phyloP scores from a whole-genome alignment of 306 rosid genomes.

The Ziziphus jujuba region DNA sequence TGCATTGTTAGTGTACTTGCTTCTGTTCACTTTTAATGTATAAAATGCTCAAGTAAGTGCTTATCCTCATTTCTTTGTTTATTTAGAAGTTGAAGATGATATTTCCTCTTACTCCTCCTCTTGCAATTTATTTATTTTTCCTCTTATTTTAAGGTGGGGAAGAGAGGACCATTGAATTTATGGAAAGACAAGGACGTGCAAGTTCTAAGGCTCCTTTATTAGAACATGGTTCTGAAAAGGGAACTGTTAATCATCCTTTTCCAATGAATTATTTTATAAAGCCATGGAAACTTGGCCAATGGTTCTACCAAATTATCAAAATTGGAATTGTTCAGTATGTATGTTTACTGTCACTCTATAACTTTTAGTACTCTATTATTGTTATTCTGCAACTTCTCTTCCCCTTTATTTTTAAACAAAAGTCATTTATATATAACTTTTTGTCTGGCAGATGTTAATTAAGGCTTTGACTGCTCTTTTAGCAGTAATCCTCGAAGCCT shows the following conservation, averaged over 20 bases:
- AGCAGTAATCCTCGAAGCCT: slow-evolving; percentile 92
- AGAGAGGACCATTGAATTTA: slow-evolving; percentile 82
- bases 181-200: slow-evolving; percentile 85
- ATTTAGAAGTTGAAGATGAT: neutral
- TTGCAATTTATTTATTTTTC: neutral
- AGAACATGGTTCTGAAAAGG: slow-evolving; percentile 52
- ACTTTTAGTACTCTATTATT: neutral
- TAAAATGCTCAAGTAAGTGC: too few species aligned
- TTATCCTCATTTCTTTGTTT: too few species aligned
- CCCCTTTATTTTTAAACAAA: slow-evolving; percentile 13
- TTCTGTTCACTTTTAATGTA: too few species aligned
- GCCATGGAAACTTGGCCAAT: slow-evolving; percentile 86
- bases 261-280: slow-evolving; percentile 76
- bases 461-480: slow-evolving; percentile 75
- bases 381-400: slow-evolving; percentile 17
- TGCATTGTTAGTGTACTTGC: neutral
- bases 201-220: slow-evolving; percentile 67
- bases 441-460: slow-evolving; percentile 77
- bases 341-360: slow-evolving; percentile 42
- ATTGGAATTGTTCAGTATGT: slow-evolving; percentile 98
- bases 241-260: slow-evolving; percentile 78
- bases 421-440: slow-evolving; percentile 20
- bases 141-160: slow-evolving; percentile 66
- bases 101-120: neutral
- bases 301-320: slow-evolving; percentile 91